phyloP scores from a whole-genome alignment of 768 basidiomycete genomes.

The Chalciporus piperatus region DNA sequence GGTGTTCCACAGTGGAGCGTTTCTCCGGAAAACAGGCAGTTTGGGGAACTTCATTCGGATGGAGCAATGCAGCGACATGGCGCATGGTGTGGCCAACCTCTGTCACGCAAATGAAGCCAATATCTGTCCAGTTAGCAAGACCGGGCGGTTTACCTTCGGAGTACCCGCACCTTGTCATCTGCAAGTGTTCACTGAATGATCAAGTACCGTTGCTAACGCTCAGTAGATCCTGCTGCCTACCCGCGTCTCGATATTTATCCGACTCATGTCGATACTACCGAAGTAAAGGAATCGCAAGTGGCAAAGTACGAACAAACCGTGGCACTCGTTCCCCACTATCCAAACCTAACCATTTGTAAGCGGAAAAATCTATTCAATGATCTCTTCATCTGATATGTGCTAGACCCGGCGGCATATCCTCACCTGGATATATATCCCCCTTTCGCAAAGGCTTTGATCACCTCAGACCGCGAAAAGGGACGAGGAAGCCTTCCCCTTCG shows the following conservation, averaged over 20 bases:
- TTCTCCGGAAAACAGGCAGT: constrained; percentile 46
- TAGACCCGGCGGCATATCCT: constrained; percentile 25
- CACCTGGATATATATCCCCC: constrained; percentile 19
- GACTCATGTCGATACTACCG: neutral
- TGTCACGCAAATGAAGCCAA: neutral
- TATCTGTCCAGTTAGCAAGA: neutral
- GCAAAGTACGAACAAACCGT: neutral
- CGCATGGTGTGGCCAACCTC: constrained; percentile 17
- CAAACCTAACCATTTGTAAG: constrained; percentile 38
- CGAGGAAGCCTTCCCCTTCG: constrained; percentile 8
- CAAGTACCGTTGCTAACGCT: constrained; percentile 14
- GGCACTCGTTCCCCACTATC: constrained; percentile 27
- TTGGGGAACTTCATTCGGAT: constrained; percentile 24
- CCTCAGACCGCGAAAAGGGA: neutral
- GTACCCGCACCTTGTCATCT: constrained; percentile 29
- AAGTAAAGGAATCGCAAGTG: neutral
- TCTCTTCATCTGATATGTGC: constrained; percentile 3
- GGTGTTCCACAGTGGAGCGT: constrained; percentile 43
- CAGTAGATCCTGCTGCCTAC: constrained; percentile 39
- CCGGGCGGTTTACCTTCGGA: constrained; percentile 6
- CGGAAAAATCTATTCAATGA: neutral
- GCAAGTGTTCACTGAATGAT: constrained; percentile 16
- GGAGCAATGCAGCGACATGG: constrained; percentile 16
- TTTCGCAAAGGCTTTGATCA: neutral
- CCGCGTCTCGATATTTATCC: constrained; percentile 43